A percentile compares a stretch with the other conserved stretches of the same genome.
Conservation (phyloP, 495 filamentous ascomycete genomes). For the Saxophila tyrrhenica region DNA sequence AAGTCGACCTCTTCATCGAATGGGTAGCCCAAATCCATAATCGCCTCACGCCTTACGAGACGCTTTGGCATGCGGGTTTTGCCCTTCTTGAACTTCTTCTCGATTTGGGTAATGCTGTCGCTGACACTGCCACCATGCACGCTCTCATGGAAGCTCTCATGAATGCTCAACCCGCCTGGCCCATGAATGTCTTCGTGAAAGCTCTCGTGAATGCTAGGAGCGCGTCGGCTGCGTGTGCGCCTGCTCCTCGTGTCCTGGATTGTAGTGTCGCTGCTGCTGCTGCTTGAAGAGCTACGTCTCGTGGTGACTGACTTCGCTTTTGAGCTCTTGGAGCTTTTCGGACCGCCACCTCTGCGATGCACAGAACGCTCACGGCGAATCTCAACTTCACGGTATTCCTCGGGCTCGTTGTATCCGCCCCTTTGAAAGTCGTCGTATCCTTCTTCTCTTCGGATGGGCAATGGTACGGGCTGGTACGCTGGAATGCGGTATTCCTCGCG, state of each 20-base stretch:
- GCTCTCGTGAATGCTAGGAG: neutral
- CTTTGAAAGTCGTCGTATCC: constrained; percentile 26
- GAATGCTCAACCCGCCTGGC: neutral
- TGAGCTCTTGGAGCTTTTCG: constrained; percentile 16
- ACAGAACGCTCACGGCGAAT: constrained; percentile 24
- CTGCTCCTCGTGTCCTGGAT: constrained; percentile 20
- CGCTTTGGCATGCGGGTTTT: constrained; percentile 75
- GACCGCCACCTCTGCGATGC: constrained; percentile 9
- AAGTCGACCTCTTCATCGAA: constrained; percentile 76
- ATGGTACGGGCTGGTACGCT: constrained; percentile 41
- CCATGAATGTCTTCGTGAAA: neutral
- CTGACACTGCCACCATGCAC: constrained; percentile 21
- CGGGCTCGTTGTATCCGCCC: constrained; percentile 22
- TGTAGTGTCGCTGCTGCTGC: constrained; percentile 23
- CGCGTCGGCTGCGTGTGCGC: neutral
- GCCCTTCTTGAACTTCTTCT: constrained; percentile 60
- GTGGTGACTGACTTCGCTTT: constrained; percentile 13
- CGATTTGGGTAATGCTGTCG: constrained; percentile 26
- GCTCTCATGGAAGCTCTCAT: constrained; percentile 22
- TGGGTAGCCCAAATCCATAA: constrained; percentile 76
- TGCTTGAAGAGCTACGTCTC: constrained; percentile 8
- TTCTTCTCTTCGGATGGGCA: constrained; percentile 36
- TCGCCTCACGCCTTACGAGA: constrained; percentile 61
- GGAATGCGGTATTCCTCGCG: constrained; percentile 40
- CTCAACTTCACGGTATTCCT: constrained; percentile 27